phyloP scores from a whole-genome alignment of 2,329 filamentous ascomycete species.

The Neonectria sp. region DNA sequence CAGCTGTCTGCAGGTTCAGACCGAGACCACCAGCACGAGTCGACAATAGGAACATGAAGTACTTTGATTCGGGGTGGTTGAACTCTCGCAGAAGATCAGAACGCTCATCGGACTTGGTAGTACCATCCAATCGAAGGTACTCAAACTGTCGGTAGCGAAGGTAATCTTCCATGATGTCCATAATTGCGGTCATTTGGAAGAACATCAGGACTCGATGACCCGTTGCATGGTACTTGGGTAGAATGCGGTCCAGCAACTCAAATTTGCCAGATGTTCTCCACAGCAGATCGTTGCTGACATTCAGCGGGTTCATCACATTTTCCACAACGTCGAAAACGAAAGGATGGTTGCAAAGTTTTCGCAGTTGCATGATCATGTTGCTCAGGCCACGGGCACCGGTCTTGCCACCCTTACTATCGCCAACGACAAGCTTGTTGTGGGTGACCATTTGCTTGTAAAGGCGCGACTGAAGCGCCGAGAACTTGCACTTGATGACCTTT shows the following conservation, averaged over 20 bases:
- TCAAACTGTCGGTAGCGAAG: slow-evolving; percentile 85
- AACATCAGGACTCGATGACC: slow-evolving; percentile 99
- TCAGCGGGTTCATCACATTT: slow-evolving; percentile 95
- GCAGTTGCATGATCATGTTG: slow-evolving; percentile 99
- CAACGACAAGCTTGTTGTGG: slow-evolving; percentile 94
- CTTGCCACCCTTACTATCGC: slow-evolving; percentile 96
- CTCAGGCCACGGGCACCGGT: slow-evolving; percentile 93
- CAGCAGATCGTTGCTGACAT: slow-evolving; percentile 89
- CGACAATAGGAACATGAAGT: slow-evolving; percentile 98
- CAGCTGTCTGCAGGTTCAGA: slow-evolving; percentile 96
- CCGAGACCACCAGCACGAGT: slow-evolving; percentile 98
- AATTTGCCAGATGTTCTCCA: slow-evolving; percentile 99
- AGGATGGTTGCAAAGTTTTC: slow-evolving; percentile 98
- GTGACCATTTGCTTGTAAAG: slow-evolving; percentile 98
- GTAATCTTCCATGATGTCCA: slow-evolving; percentile 99
- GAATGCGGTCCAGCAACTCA: slow-evolving; percentile 90
- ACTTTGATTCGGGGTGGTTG: slow-evolving; percentile 90
- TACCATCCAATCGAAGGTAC: slow-evolving; percentile 95
- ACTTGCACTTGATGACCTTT: slow-evolving; percentile 99
- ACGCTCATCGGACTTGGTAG: slow-evolving; percentile 97
- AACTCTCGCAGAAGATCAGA: slow-evolving; percentile 91
- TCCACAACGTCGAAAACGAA: slow-evolving; percentile 99
- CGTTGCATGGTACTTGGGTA: slow-evolving; percentile 93
- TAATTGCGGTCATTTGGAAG: slow-evolving; percentile 99
- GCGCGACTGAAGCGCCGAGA: slow-evolving; percentile 93